Evolutionary conservation across 306 rosid genomes (phyloP).

Genomic region (Herpetospermum pedunculosum): DNA sequence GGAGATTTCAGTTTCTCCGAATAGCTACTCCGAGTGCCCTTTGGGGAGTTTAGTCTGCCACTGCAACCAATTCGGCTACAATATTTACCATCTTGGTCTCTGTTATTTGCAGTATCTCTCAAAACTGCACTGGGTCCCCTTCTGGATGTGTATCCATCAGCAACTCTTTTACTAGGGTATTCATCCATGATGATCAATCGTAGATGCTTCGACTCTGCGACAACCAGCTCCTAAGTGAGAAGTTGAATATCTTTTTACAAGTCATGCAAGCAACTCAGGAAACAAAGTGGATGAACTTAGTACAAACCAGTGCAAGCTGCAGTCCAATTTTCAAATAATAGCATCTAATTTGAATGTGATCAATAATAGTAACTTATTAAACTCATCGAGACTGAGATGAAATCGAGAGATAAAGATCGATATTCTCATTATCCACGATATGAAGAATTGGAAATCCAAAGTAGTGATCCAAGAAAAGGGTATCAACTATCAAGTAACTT

Average conservation of each 20-base stretch:
- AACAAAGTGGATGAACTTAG: background rate
- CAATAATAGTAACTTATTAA: background rate
- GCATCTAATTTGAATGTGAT: background rate
- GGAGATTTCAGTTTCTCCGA: slow-evolving; percentile 11
- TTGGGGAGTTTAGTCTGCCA: slow-evolving; percentile 7
- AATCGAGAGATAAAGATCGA: background rate
- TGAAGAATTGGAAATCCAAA: background rate
- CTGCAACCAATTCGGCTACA: slow-evolving; percentile 13
- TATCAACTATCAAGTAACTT: background rate
- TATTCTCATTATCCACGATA: background rate
- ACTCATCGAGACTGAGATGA: background rate
- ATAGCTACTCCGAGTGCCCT: background rate
- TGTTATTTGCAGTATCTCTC: slow-evolving; percentile 1
- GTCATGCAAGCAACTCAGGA: background rate
- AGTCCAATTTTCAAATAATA: background rate
- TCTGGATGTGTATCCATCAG: background rate
- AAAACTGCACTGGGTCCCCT: background rate
- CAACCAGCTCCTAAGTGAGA: background rate
- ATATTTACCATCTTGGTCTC: background rate
- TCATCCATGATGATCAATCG: slow-evolving; percentile 7
- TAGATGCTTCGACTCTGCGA: background rate
- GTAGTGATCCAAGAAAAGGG: background rate
- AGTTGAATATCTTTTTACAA: background rate
- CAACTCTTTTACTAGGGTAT: slow-evolving; percentile 8
- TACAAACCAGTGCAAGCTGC: background rate